Evolutionary conservation across 1,284 basidiomycete genomes (phyloP).

Genomic region (Melanopsichium pennsylvanicum): DNA sequence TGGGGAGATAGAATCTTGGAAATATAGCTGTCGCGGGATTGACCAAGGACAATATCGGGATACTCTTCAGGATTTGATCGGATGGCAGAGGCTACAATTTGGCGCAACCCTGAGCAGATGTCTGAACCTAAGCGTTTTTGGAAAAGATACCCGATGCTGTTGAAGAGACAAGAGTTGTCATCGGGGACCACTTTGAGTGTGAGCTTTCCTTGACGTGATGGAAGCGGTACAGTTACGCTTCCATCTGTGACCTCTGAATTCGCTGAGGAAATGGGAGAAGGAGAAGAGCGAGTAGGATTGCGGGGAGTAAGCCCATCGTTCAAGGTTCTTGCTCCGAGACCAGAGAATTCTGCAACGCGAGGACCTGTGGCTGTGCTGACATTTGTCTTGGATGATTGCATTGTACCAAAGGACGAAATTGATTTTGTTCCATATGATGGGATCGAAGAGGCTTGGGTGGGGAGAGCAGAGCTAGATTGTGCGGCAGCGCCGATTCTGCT

Average conservation of each 20-base stretch:
- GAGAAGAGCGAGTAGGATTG: background rate
- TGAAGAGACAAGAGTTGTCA: conserved; percentile 58
- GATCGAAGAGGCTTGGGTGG: background rate
- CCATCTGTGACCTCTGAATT: conserved; percentile 26
- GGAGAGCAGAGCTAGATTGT: no score
- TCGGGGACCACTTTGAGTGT: conserved; percentile 49
- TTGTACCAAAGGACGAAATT: conserved; percentile 12
- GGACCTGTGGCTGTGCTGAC: conserved; percentile 20
- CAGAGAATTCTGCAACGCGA: background rate
- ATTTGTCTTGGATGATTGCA: conserved; percentile 18
- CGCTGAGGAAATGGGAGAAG: background rate
- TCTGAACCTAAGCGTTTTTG: conserved; percentile 16
- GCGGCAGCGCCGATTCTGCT: no score
- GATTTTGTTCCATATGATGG: background rate
- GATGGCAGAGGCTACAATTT: conserved; percentile 33
- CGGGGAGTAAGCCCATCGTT: conserved; percentile 22
- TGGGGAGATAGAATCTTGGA: conserved; percentile 20
- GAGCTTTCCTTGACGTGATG: conserved; percentile 8
- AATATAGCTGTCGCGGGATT: conserved; percentile 30
- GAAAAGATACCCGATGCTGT: conserved; percentile 36
- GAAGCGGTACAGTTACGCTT: conserved; percentile 11
- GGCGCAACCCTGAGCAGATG: conserved; percentile 19
- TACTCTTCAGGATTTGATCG: conserved; percentile 26
- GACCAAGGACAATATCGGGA: conserved; percentile 47
- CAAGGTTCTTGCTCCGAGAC: conserved; percentile 16